Percentiles rank a stretch among this genome's conserved stretches.
Evolutionary conservation across 2,329 filamentous ascomycete genomes (phyloP).

Genomic region (Cordyceps fumosorosea): DNA sequence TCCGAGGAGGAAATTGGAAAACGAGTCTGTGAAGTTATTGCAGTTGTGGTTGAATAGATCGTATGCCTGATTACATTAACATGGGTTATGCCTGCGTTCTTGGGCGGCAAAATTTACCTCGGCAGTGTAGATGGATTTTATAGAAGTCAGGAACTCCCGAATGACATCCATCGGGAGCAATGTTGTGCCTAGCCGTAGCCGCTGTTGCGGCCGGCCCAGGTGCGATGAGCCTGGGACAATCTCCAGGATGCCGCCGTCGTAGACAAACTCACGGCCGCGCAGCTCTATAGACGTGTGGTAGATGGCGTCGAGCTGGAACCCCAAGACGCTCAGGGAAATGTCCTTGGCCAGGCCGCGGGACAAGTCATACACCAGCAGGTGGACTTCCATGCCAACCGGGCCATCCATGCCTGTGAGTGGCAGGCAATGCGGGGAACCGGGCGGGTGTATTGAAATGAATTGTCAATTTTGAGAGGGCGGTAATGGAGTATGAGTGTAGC

Average conservation of each 20-base stretch:
- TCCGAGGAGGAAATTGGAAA: constrained; percentile 82
- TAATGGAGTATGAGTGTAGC: not conserved
- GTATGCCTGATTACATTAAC: constrained; percentile 56
- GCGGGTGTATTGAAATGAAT: not conserved
- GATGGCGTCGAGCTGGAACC: constrained; percentile 73
- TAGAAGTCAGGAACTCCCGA: constrained; percentile 77
- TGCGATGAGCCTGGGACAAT: constrained; percentile 78
- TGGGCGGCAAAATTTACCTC: constrained; percentile 43
- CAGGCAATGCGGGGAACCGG: not conserved
- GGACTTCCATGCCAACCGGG: constrained; percentile 58
- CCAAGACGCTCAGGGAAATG: constrained; percentile 46
- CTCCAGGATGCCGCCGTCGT: constrained; percentile 79
- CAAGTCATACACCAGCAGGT: constrained; percentile 73
- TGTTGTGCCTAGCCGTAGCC: constrained; percentile 67
- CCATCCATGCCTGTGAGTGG: not conserved
- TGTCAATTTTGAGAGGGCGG: not conserved
- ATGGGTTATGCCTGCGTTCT: not conserved
- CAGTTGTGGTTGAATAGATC: constrained; percentile 90
- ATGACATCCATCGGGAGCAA: constrained; percentile 74
- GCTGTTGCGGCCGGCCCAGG: constrained; percentile 76
- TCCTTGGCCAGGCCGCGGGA: constrained; percentile 54
- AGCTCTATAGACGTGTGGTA: constrained; percentile 92
- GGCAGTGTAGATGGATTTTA: constrained; percentile 74
- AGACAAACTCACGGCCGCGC: constrained; percentile 80
- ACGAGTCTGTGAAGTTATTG: constrained; percentile 95